A percentile compares a stretch with the other conserved stretches of the same genome.
phyloP scores from a whole-genome alignment of 2,329 filamentous ascomycete genomes.

The Aspergillus viridinutans region DNA sequence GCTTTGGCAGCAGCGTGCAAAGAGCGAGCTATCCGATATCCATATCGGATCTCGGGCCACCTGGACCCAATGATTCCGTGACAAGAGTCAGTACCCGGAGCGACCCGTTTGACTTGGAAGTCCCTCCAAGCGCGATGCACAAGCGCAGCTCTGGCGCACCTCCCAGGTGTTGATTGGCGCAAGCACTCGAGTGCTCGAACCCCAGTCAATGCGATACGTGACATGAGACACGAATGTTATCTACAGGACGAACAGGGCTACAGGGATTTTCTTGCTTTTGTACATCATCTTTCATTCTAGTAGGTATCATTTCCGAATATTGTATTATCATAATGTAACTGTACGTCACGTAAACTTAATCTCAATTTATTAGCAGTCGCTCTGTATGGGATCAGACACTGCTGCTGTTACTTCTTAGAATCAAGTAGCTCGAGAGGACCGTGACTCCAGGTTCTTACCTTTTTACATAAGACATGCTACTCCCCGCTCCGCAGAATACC shows the following conservation, averaged over 20 bases:
- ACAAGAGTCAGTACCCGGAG: slow-evolving; percentile 24
- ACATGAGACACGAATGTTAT: slow-evolving; percentile 6
- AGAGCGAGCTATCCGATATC: slow-evolving; percentile 12
- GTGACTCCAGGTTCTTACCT: background rate
- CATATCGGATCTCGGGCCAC: slow-evolving; percentile 4
- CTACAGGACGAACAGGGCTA: background rate
- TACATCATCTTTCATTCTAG: background rate
- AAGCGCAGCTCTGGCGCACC: slow-evolving; percentile 7
- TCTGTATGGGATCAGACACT: background rate
- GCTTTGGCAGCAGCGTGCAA: slow-evolving; percentile 17
- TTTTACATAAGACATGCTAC: too few relatives aligned
- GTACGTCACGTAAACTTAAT: background rate
- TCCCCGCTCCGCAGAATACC: too few relatives aligned
- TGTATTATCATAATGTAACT: background rate
- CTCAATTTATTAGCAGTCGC: background rate
- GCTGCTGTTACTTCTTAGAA: background rate
- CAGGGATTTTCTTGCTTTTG: background rate
- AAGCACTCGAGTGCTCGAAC: background rate
- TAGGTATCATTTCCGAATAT: background rate
- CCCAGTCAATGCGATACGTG: background rate
- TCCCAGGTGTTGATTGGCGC: background rate
- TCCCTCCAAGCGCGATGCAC: slow-evolving; percentile 30
- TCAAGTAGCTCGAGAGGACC: background rate
- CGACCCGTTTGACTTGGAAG: slow-evolving; percentile 35
- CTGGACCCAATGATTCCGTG: slow-evolving; percentile 1